These are phyloP conservation scores for Sutorius australiensis DNA, from an alignment of 768 basidiomycete genomes.

Conservation along the genomic window DNA sequence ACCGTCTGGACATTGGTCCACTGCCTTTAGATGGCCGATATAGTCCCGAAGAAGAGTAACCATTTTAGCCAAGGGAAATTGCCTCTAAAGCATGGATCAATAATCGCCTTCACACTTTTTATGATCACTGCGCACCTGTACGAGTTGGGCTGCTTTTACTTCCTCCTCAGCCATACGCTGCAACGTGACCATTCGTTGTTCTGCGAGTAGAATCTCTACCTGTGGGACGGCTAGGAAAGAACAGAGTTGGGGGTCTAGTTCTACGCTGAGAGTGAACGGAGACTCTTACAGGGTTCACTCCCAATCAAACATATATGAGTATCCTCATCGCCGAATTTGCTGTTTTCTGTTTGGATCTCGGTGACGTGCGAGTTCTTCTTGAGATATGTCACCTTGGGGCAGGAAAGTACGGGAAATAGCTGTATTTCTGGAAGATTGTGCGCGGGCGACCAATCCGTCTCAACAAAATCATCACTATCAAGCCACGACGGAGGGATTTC, in stretches of 20 bases:
- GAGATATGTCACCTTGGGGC: conserved; percentile 82
- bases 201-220: conserved; percentile 61
- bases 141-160: neutral
- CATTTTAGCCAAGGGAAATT: conserved; percentile 43
- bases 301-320: conserved; percentile 82
- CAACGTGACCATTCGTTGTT: conserved; percentile 52
- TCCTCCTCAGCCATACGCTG: conserved; percentile 18
- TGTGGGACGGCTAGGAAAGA: conserved; percentile 49
- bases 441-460: conserved; percentile 61
- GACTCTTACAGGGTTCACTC: conserved; percentile 56
- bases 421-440: conserved; percentile 55
- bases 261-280: conserved; percentile 1
- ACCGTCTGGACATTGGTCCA: conserved; percentile 36
- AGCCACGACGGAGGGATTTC: conserved; percentile 61
- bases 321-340: conserved; percentile 83
- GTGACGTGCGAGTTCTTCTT: conserved; percentile 51
- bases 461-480: conserved; percentile 78
- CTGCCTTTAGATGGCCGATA: conserved; percentile 47
- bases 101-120: neutral
- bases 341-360: conserved; percentile 41
- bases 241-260: conserved; percentile 7
- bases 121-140: conserved; percentile 14
- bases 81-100: conserved; percentile 20
- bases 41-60: conserved; percentile 59
- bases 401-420: conserved; percentile 66